A percentile compares a stretch with the other conserved stretches of the same genome.
These are phyloP conservation scores for Solanum bulbocastanum DNA, from an alignment of 257 asterid species.

Conservation along the genomic window DNA sequence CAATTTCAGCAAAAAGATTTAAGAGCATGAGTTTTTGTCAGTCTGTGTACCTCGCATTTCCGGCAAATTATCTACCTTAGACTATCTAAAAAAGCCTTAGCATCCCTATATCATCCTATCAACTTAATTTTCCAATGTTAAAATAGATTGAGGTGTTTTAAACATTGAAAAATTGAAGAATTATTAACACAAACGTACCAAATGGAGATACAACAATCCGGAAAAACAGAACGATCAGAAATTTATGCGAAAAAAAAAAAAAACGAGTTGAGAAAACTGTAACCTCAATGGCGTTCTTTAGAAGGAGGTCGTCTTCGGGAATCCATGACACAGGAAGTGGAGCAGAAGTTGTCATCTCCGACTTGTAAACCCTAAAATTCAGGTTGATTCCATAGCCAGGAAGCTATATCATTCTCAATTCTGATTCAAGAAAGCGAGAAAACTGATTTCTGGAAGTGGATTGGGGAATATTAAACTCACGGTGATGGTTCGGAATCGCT, in stretches of 20 bases:
- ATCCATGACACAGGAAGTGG: conserved; percentile 45
- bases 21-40: neutral
- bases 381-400: neutral
- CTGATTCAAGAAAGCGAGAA: neutral
- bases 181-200: neutral
- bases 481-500: neutral
- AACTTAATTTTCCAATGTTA: neutral
- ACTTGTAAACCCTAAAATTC: conserved; percentile 37
- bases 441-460: neutral
- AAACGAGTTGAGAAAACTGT: neutral
- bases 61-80: neutral
- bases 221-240: neutral
- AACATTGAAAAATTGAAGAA: neutral
- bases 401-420: neutral
- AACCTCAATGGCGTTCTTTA: conserved; percentile 88
- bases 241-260: neutral
- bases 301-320: conserved; percentile 78
- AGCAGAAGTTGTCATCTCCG: conserved; percentile 39
- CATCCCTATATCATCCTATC: neutral
- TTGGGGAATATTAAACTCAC: neutral
- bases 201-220: neutral
- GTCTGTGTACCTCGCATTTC: neutral
- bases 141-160: neutral
- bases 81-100: neutral
- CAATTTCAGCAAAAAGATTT: neutral